Evolutionary conservation across 805 yeast species (phyloP).

Genomic region (Henningerozyma blattae): DNA sequence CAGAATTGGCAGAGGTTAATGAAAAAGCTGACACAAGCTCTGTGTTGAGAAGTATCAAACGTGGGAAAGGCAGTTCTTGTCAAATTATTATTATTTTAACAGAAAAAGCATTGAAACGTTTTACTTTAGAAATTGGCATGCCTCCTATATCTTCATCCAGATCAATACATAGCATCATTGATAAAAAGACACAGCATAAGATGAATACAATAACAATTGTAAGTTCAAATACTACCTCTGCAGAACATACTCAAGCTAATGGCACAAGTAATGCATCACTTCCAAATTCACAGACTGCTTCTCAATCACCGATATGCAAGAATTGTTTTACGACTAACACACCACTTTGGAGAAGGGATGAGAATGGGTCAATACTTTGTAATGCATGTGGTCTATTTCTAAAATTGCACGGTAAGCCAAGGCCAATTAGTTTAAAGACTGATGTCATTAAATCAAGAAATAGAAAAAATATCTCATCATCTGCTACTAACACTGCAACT

Average conservation of each 20-base stretch:
- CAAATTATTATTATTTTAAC: too few species aligned
- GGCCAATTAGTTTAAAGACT: constrained; percentile 85
- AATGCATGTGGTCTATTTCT: constrained; percentile 89
- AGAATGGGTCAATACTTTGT: constrained; percentile 79
- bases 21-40: too few species aligned
- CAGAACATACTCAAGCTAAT: background rate
- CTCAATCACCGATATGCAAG: constrained; percentile 78
- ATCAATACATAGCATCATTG: too few species aligned
- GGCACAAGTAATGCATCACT: background rate
- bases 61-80: too few species aligned
- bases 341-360: constrained; percentile 92
- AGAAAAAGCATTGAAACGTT: too few species aligned
- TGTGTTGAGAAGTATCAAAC: too few species aligned
- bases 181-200: too few species aligned
- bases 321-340: constrained; percentile 90
- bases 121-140: too few species aligned
- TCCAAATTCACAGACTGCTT: background rate
- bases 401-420: constrained; percentile 82
- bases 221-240: too few species aligned
- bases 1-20: too few species aligned
- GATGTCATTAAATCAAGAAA: constrained; percentile 88
- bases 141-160: too few species aligned
- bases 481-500: background rate
- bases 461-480: constrained; percentile 37
- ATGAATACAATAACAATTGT: too few species aligned